Evolutionary conservation across 73 alveolate genomes (phyloP), one percentile per base, ranked within the genome.

Genomic region (Paramecium bursaria): DNA sequence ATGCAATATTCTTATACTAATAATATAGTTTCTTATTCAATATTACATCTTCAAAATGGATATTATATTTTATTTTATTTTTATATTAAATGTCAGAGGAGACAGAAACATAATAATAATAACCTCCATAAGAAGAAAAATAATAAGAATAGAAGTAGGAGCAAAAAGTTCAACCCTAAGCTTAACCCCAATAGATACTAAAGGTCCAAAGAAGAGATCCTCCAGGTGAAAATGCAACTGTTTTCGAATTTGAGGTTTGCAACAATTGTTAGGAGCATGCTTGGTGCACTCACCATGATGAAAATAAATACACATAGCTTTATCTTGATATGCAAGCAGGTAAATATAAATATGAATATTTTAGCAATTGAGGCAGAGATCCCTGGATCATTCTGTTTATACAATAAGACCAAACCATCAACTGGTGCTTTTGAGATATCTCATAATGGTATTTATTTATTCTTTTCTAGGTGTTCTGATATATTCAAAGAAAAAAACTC

Each of bases 211-310:
- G 44, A 42, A 31, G 82, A 35, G 82, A 67, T 67, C 82, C 82
- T 35, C 82, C 82, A 21, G 52, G 50, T 3, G 75, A 79, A 11
- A 82, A 73, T 0, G 89, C 89, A 1, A 44, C 46, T 9, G 49
- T 79, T 4, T 13, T 79, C 19, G 76, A 61, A 53, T 48, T 79
- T 39, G 89, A 79, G 30, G 89, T 79, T 35, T 79, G 89, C 50
- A 73, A 27, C 48, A 57, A 79, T 52, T 79, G 89, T 49, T 49
- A 47, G 17, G 49, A 54, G 22, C 89, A 79, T 79, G 89, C 89
- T 50, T 79, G 89, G 89, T 79, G 89, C 23, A 79, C 89, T 54
- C 77, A 79, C 22, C 89, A 79, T 79, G 89, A 79, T 44, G 89
- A 79, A 54, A 31, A 53, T 27, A 79, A 54, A 53, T 79, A 79